Evolutionary conservation across 768 basidiomycete species (phyloP).

Genomic region (Scleroderma citrinum): DNA sequence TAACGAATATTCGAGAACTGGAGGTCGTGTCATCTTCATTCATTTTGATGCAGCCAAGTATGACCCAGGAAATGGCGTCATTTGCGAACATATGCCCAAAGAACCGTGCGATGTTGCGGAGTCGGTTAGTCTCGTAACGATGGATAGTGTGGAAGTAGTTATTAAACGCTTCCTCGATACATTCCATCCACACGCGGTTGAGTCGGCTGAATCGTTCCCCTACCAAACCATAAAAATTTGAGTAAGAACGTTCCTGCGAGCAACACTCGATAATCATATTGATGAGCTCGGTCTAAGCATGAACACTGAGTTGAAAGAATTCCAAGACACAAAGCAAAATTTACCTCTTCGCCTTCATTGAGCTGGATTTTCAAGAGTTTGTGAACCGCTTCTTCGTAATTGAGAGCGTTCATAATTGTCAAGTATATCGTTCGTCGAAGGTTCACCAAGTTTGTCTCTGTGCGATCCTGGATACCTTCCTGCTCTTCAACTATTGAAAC

Average conservation of each 20-base stretch:
- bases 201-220: conserved; percentile 96
- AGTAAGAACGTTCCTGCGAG: conserved; percentile 97
- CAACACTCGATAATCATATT: conserved; percentile 99
- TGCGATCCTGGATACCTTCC: conserved; percentile 89
- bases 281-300: conserved; percentile 78
- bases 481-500: conserved; percentile 62
- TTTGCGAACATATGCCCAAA: conserved; percentile 88
- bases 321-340: conserved; percentile 10
- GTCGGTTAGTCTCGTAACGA: conserved; percentile 96
- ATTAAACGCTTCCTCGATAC: conserved; percentile 78
- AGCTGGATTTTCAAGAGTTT: conserved; percentile 93
- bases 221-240: conserved; percentile 93
- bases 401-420: conserved; percentile 98
- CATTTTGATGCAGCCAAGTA: conserved; percentile 79
- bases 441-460: conserved; percentile 94
- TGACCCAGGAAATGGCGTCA: conserved; percentile 88
- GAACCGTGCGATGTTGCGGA: conserved; percentile 95
- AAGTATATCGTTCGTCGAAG: conserved; percentile 90
- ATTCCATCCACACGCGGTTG: conserved; percentile 90
- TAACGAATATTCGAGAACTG: conserved; percentile 93
- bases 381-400: conserved; percentile 98
- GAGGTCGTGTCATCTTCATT: conserved; percentile 98
- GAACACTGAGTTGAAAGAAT: background rate
- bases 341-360: conserved; percentile 89
- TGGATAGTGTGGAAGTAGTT: conserved; percentile 96